phyloP scores from a whole-genome alignment of 2,329 filamentous ascomycete genomes.

The Fusarium armeniacum region DNA sequence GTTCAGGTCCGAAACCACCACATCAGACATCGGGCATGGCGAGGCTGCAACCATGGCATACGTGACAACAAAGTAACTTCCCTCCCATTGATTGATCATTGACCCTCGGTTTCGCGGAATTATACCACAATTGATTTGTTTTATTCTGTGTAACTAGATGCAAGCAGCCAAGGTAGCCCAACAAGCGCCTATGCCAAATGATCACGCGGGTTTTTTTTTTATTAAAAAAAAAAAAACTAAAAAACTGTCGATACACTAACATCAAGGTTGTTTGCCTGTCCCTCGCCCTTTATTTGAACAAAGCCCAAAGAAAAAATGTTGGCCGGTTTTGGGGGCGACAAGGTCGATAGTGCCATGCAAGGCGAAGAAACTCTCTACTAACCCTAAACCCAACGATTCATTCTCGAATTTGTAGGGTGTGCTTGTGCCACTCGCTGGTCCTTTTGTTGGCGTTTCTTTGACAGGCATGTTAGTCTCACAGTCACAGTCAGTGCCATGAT shows the following conservation, averaged over 20 bases:
- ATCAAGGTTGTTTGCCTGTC: slow-evolving; percentile 32
- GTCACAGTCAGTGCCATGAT: slow-evolving; percentile 14
- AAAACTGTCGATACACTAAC: slow-evolving; percentile 27
- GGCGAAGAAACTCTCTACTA: slow-evolving; percentile 27
- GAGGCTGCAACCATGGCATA: slow-evolving; percentile 30
- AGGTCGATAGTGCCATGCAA: slow-evolving; percentile 47
- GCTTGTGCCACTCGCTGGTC: slow-evolving; percentile 13
- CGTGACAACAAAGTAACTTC: slow-evolving; percentile 13
- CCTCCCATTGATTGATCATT: not conserved
- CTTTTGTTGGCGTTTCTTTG: slow-evolving; percentile 3
- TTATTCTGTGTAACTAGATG: slow-evolving; percentile 11
- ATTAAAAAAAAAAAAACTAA: not conserved
- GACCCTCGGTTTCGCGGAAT: not conserved
- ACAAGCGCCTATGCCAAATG: slow-evolving; percentile 8
- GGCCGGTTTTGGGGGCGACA: slow-evolving; percentile 26
- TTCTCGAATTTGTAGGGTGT: slow-evolving; percentile 16
- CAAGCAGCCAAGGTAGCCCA: slow-evolving; percentile 18
- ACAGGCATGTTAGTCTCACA: slow-evolving; percentile 25
- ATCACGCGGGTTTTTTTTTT: slow-evolving; percentile 12
- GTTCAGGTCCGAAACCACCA: slow-evolving; percentile 30
- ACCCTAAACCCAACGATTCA: slow-evolving; percentile 35
- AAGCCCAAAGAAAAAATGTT: slow-evolving; percentile 37
- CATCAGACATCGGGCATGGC: slow-evolving; percentile 39
- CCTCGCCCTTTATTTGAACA: slow-evolving; percentile 23
- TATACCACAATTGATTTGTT: slow-evolving; percentile 9